Evolutionary conservation across 2,329 filamentous ascomycete species (phyloP), one percentile per base, ranked within the genome.

Genomic region (Zymoseptoria crescenta): DNA sequence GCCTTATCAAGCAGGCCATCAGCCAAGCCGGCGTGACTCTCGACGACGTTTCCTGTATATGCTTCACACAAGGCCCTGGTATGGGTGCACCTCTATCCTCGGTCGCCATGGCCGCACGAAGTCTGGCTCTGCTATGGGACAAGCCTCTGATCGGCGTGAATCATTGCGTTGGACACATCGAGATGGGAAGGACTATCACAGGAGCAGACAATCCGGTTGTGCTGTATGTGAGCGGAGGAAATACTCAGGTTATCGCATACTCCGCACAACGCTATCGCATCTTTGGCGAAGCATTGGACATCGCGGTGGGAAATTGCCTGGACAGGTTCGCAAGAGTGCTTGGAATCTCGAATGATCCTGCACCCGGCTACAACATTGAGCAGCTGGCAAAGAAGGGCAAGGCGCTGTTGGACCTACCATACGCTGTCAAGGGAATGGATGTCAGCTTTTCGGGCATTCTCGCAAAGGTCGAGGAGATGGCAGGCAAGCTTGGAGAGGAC

Each of bases 361-460:
- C 94, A 1, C 94, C 94, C 0, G 94, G 94, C 1, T 96, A 97
- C 76, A 99, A 99, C 72, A 96, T 99, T 67, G 94, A 99, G 78
- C 90, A 96, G 76, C 79, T 97, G 54, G 94, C 94, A 66, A 87
- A 88, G 74, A 85, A 86, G 56, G 84, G 84, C 0, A 83, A 80
- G 51, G 76, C 85, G 21, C 77, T 99, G 48, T 80, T 97, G 19
- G 93, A 97, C 66, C 79, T 99, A 28, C 94, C 94, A 1, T 99
- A 99, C 71, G 86, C 92, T 1, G 94, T 99, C 64, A 99, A 99
- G 76, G 94, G 94, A 55, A 99, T 99, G 94, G 94, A 99, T 74
- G 96, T 91, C 69, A 94, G 89, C 24, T 97, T 99, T 75, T 92
- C 89, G 2, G 94, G 94, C 1, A 96, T 99, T 64, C 78, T 99